A percentile compares a stretch with the other conserved stretches of the same genome.
Evolutionary conservation across 768 basidiomycete genomes (phyloP).

Genomic region (Polyporus arcularius): DNA sequence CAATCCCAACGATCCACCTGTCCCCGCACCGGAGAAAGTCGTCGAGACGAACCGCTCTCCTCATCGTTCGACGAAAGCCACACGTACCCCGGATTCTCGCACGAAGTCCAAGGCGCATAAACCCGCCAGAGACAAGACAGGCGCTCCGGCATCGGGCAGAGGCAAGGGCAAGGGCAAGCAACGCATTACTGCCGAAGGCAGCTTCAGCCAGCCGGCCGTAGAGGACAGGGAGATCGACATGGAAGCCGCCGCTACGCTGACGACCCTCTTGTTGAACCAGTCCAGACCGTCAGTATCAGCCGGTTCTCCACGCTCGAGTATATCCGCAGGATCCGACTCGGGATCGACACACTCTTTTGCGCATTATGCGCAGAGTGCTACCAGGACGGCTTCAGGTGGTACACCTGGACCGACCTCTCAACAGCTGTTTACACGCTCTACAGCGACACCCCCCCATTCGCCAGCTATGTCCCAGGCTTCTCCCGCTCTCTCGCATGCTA

Average conservation of each 20-base stretch:
- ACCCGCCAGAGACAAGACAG: slow-evolving; percentile 23
- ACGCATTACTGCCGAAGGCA: slow-evolving; percentile 17
- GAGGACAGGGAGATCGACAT: slow-evolving; percentile 52
- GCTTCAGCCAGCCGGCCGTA: slow-evolving; percentile 13
- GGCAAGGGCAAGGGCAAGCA: slow-evolving; percentile 21
- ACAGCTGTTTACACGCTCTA: slow-evolving; percentile 36
- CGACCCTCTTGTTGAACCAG: slow-evolving; percentile 67
- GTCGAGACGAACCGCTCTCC: slow-evolving; percentile 23
- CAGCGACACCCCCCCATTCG: slow-evolving; percentile 37
- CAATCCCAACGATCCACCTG: slow-evolving; percentile 69
- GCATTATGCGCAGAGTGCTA: slow-evolving; percentile 68
- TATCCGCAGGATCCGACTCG: slow-evolving; percentile 66
- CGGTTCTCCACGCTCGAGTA: slow-evolving; percentile 71
- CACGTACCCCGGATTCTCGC: slow-evolving; percentile 22
- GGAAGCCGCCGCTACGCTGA: slow-evolving; percentile 82
- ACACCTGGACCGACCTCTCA: slow-evolving; percentile 38
- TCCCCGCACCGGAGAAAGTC: slow-evolving; percentile 48
- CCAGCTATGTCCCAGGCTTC: slow-evolving; percentile 20
- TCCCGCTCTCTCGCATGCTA: slow-evolving; percentile 17
- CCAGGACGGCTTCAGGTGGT: slow-evolving; percentile 48
- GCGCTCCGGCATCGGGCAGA: slow-evolving; percentile 11
- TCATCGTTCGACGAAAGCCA: slow-evolving; percentile 21
- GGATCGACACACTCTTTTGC: slow-evolving; percentile 63
- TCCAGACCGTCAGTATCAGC: slow-evolving; percentile 60
- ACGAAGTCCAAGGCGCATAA: slow-evolving; percentile 25